These are phyloP conservation scores for Pinus tabuliformis DNA, from an alignment of 75 land plant genomes.

Conservation along the genomic window DNA sequence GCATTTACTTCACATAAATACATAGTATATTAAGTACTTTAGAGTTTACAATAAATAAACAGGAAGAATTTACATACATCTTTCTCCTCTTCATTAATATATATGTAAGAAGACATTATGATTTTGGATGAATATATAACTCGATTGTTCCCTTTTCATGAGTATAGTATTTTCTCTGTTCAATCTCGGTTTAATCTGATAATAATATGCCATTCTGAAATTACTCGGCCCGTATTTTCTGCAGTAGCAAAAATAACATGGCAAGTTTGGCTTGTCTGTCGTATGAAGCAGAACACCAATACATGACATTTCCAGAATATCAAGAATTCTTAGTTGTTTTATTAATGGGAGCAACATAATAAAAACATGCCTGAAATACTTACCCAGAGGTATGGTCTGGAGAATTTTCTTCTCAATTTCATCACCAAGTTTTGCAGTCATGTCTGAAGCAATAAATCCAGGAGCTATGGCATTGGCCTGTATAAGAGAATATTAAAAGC, in stretches of 20 bases:
- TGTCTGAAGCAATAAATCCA: conserved; percentile 98
- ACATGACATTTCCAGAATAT: not conserved
- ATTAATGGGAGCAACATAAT: not conserved
- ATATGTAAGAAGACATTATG: too few species aligned
- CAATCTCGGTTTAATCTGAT: too few species aligned
- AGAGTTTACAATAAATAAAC: too few species aligned
- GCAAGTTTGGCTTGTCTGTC: not conserved
- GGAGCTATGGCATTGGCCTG: conserved; percentile 98
- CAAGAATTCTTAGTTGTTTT: not conserved
- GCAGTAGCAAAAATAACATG: not conserved
- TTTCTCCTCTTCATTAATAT: too few species aligned
- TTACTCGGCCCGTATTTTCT: not conserved
- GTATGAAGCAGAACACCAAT: not conserved
- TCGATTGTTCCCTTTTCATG: too few species aligned
- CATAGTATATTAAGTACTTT: too few species aligned
- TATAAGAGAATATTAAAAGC: conserved; percentile 10
- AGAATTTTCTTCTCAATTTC: conserved; percentile 88
- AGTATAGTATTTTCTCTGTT: too few species aligned
- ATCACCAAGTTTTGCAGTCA: conserved; percentile 86
- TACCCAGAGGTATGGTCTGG: conserved; percentile 79
- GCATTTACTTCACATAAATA: too few species aligned
- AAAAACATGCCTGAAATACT: conserved; percentile 5
- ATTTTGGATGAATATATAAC: too few species aligned
- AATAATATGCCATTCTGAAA: too few species aligned
- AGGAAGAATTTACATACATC: too few species aligned